Base-by-base conservation (phyloP, 495 filamentous ascomycete species). In the Xylaria bambusicola region DNA sequence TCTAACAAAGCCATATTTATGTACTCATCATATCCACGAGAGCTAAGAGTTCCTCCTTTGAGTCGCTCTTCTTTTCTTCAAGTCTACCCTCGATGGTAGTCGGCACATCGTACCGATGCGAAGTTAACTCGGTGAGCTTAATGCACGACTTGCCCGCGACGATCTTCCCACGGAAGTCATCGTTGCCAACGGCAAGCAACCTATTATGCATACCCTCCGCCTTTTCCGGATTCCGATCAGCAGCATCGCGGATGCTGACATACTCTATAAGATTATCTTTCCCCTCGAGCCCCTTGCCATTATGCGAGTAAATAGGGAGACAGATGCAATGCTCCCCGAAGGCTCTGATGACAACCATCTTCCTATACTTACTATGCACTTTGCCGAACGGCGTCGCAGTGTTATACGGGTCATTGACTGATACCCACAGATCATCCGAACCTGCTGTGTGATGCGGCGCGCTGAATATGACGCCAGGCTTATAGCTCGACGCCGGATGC, bases 51-150 rank as follows among this genome's bases (percentile, higher is more conserved):
- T 10, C 5, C 29, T 33, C 10, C 10, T 33, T 33, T 33, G 29
- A 33, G 5, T 5, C 5, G 36, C 17, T 61, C 23, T n/a, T 56
- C n/a, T 18, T 1, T 0, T 8, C 15, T 1, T 60, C 56, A 5
- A 67, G 54, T 36, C 18, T 49, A 7, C 64, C 64, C 36, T 67
- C 64, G 7, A 70, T 65, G 2, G 67, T 70, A 9, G 67, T 62
- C 20, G 55, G 60, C 21, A 52, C 53, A 1, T 62, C 60, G 33
- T 55, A 70, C 23, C 56, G 62, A 45, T 67, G 67, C 24, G 48
- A 59, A 7, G 42, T 49, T 1, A 46, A 12, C 44, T 70, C 64
- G 3, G 54, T 67, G 4, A 67, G 36, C 29, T 70, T 66, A 2
- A 70, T 44, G 6, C 45, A 45, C 10, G 64, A 51, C 47, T 52